Base-by-base conservation (phyloP, 2,329 filamentous ascomycete species). In the Trichoderma sp. region DNA sequence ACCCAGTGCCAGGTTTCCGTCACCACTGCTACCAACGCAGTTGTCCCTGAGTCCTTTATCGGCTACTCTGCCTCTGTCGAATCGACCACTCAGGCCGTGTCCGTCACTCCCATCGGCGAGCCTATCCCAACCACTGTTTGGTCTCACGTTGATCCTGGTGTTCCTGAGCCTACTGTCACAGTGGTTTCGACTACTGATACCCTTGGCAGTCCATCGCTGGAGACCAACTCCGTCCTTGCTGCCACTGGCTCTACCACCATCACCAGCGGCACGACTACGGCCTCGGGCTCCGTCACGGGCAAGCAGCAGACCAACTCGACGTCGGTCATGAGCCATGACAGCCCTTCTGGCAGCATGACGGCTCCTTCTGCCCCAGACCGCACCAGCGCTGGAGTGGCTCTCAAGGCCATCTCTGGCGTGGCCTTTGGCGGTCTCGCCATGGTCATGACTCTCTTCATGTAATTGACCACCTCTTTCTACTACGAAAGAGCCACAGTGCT, bases 1-100 rank as follows among this genome's bases (percentile, higher is more conserved):
- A 82, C 81, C 36, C 73, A 77, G 67, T 83, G 81, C 75, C 73
- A 76, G 36, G 72, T 78, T 61, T 75, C 77, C 62, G 74, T 78
- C 64, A 79, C 79, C 30, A 80, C 76, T 53, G 77, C 71, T 55
- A 62, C 57, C 39, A 73, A 66, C 26, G 71, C 39, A n/a, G 58
- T 71, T n/a, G 62, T 76, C 13, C 68, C 71, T 12, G 74, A 73
- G 68, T 50, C 57, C 8, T 68, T 72, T 13, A 57, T 67, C 26
- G 69, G 50, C 20, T n/a, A 64, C 32, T 69, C 68, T 57, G 34
- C 53, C 53, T 36, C 43, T 53, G 59, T 53, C 58, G 69, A 68
- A 12, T 63, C 68, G 11, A 66, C 63, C 20, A 30, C 53, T 23
- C 26, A 47, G n/a, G 20, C 32, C 30, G 47, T 70, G 2, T 53